Base-by-base conservation (phyloP, 2,329 filamentous ascomycete genomes). In the Pseudogymnoascus sp. region DNA sequence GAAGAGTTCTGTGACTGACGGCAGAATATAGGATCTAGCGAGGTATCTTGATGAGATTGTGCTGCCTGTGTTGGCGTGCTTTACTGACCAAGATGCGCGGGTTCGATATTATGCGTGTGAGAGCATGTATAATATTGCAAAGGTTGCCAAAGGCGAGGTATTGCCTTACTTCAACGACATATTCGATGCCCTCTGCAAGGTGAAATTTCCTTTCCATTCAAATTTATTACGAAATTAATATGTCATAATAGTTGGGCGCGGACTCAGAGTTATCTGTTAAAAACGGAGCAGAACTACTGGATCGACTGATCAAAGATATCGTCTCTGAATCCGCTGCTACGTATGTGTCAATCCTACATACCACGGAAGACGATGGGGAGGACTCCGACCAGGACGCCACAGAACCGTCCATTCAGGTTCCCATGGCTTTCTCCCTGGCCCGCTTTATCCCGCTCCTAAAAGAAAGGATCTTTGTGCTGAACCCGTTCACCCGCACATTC, bases 81-180 rank as follows among this genome's bases (percentile, higher is more conserved):
- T 99, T 76, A 91, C 90, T 63, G 95, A 99, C 69, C 94, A 97
- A 79, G 94, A 99, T 88, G 92, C 94, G 28, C 85, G 94, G 63
- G 94, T 97, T 33, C 85, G 94, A 67, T 99, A 99, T 75, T 99
- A 99, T 77, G 94, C 94, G 23, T 99, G 94, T 77, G 94, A 99
- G 79, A 95, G 92, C 75, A 99, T 99, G 94, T 99, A 99, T 78
- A 99, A 99, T 76, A 99, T 99, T 72, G 92, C 94, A 72, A 99
- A 99, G 78, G 94, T 99, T 58, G 94, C 93, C 64, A 99, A 99
- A 77, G 94, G 95, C 38, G 94, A 99, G 76, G 94, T 99, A 19
- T 77, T 99, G 67, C 84, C 95, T 41, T 99, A 96, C 79, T 99
- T 99, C 77, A 99, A 99, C 76, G 90, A 95, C 71, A 94, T 99